Percentiles rank a stretch among this genome's conserved stretches.
Conservation (phyloP, 192 early-diverging fungal species). For the Podila clonocystis region DNA sequence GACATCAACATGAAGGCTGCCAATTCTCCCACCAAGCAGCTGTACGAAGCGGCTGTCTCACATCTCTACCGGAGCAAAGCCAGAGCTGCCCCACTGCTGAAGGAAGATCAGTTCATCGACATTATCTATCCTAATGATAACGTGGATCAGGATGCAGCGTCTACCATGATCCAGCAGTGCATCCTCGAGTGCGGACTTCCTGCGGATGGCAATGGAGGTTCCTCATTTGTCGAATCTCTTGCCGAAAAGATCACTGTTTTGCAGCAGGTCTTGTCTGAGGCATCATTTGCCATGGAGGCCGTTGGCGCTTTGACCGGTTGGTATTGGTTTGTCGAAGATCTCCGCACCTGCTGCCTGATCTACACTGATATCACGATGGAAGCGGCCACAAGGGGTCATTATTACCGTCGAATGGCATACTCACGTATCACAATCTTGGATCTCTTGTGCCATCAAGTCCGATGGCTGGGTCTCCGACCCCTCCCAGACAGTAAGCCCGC, state of each 20-base stretch:
- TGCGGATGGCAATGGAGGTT: slow-evolving; percentile 18
- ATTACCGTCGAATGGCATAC: slow-evolving; percentile 9
- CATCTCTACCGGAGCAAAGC: slow-evolving; percentile 33
- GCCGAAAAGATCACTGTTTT: slow-evolving; percentile 19
- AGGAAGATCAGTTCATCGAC: neutral
- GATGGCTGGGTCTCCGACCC: slow-evolving; percentile 3
- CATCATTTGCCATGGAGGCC: neutral
- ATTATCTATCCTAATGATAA: too few relatives aligned
- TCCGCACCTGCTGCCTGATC: slow-evolving; percentile 8
- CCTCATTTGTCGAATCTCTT: slow-evolving; percentile 25
- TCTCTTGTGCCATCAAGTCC: neutral
- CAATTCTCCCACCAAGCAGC: slow-evolving; percentile 22
- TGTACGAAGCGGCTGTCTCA: slow-evolving; percentile 44
- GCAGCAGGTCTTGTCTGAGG: slow-evolving; percentile 6
- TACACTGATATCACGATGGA: slow-evolving; percentile 1
- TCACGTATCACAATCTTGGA: slow-evolving; percentile 2
- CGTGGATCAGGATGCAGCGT: neutral
- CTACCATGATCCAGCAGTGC: slow-evolving; percentile 29
- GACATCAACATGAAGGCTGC: slow-evolving; percentile 1
- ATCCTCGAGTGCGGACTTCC: slow-evolving; percentile 48
- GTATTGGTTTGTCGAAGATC: slow-evolving; percentile 50
- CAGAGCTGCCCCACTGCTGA: neutral
- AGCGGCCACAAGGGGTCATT: slow-evolving; percentile 4
- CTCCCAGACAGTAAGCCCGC: neutral
- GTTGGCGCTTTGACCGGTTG: slow-evolving; percentile 16